Conservation (phyloP, 768 basidiomycete species). For the Pilatotrama ljubarskyi region DNA sequence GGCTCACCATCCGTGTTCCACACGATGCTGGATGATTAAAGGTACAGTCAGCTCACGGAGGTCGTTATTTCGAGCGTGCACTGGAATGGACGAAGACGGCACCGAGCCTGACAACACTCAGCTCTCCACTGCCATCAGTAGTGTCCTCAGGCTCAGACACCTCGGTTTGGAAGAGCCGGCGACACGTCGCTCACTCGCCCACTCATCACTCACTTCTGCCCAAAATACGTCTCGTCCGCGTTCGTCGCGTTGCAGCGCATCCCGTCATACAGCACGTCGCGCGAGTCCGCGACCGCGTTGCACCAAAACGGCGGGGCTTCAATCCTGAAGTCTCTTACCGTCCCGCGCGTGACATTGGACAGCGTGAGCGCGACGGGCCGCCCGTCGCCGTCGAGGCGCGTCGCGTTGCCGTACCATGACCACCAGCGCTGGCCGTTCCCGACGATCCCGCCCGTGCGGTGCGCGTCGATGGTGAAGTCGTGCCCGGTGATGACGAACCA, state of each 20-base stretch:
- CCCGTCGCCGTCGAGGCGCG: slow-evolving; percentile 55
- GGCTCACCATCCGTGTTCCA: slow-evolving; percentile 59
- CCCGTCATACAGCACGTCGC: slow-evolving; percentile 51
- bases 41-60: not conserved
- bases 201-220: slow-evolving; percentile 44
- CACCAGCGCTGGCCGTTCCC: slow-evolving; percentile 67
- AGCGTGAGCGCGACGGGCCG: slow-evolving; percentile 58
- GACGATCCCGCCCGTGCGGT: slow-evolving; percentile 55
- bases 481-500: slow-evolving; percentile 63
- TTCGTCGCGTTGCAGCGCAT: slow-evolving; percentile 62
- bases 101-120: too few species aligned
- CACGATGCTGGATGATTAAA: slow-evolving; percentile 41
- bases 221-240: slow-evolving; percentile 47
- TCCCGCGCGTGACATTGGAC: slow-evolving; percentile 43
- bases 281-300: slow-evolving; percentile 53
- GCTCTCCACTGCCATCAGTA: too few species aligned
- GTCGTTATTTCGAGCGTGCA: too few species aligned
- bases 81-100: not conserved
- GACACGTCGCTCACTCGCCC: too few species aligned
- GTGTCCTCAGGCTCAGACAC: too few species aligned
- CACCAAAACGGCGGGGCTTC: slow-evolving; percentile 62
- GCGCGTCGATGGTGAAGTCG: slow-evolving; percentile 56
- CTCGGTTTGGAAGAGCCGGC: too few species aligned
- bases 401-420: slow-evolving; percentile 49
- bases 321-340: slow-evolving; percentile 50